These are phyloP conservation scores for Sphagnum contortum DNA, from an alignment of 225 moss, liverwort and hornwort genomes.

Conservation along the genomic window DNA sequence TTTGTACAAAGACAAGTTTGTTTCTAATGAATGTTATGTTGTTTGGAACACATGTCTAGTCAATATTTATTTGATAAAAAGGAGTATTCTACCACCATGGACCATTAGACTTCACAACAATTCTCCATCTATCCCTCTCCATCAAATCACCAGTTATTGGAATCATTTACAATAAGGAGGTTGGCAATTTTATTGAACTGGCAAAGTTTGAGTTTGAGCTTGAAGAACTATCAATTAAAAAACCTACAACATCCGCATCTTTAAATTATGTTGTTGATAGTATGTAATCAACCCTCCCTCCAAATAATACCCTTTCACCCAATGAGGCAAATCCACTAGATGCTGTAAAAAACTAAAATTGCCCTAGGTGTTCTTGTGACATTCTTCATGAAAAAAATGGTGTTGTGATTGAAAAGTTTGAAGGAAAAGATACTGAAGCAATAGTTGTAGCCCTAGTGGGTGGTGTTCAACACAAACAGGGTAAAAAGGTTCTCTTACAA, in stretches of 20 bases:
- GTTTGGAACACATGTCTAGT: conserved; percentile 50
- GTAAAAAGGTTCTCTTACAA: conserved; percentile 31
- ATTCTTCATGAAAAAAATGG: conserved; percentile 59
- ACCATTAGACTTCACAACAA: conserved; percentile 81
- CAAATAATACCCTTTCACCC: not conserved
- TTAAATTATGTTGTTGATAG: conserved; percentile 13
- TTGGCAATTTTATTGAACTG: conserved; percentile 15
- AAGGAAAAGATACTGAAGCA: conserved; percentile 94
- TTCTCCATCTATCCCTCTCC: conserved; percentile 68
- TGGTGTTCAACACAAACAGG: conserved; percentile 34
- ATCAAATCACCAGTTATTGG: conserved; percentile 55
- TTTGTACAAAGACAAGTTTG: too few relatives aligned
- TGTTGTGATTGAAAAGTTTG: conserved; percentile 61
- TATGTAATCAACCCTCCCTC: too few relatives aligned
- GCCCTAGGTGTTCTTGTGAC: conserved; percentile 70
- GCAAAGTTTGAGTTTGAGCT: conserved; percentile 19
- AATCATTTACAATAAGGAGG: conserved; percentile 6
- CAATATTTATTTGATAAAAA: conserved; percentile 77
- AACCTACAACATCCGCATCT: conserved; percentile 19
- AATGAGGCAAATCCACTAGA: conserved; percentile 33
- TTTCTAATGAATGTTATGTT: not conserved
- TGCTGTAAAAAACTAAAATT: conserved; percentile 45
- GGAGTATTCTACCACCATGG: conserved; percentile 74
- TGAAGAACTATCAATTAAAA: conserved; percentile 23
- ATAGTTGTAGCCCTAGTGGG: conserved; percentile 96